Percentiles rank a stretch among this genome's conserved stretches.
Conservation (phyloP, 495 filamentous ascomycete genomes). For the Penicillium bovifimosum region DNA sequence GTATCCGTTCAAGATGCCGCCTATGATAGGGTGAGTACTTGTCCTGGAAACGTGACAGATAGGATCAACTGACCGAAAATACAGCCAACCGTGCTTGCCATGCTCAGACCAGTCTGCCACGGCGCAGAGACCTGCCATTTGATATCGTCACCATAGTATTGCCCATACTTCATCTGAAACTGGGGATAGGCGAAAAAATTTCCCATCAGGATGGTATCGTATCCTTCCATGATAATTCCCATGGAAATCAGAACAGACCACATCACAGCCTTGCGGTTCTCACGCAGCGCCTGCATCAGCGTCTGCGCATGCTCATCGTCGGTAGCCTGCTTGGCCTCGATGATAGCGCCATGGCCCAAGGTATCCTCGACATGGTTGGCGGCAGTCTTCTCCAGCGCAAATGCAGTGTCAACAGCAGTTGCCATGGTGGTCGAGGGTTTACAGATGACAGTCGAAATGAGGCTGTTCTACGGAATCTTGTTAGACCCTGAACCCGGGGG, state of each 20-base stretch:
- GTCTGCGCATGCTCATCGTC: constrained; percentile 31
- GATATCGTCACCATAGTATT: constrained; percentile 13
- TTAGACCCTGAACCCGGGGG: not conserved
- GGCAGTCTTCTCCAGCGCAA: constrained; percentile 22
- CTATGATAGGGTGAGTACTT: constrained; percentile 7
- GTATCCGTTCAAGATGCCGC: constrained; percentile 38
- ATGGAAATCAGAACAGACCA: constrained; percentile 44
- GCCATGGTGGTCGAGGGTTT: constrained; percentile 5
- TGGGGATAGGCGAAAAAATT: constrained; percentile 36
- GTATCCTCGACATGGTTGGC: constrained; percentile 27
- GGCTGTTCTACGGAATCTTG: not conserved
- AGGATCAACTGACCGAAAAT: constrained; percentile 24
- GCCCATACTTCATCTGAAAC: constrained; percentile 37
- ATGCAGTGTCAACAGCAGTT: constrained; percentile 7
- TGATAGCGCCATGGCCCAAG: constrained; percentile 18
- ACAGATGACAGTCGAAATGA: not conserved
- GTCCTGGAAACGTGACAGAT: not conserved
- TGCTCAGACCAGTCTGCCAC: constrained; percentile 34
- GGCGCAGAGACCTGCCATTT: constrained; percentile 29
- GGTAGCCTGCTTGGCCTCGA: constrained; percentile 30
- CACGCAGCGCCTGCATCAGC: constrained; percentile 28
- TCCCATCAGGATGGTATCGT: constrained; percentile 42
- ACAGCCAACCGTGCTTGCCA: constrained; percentile 30
- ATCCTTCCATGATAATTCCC: constrained; percentile 49
- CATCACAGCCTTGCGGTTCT: constrained; percentile 45